Evolutionary conservation across 2,329 filamentous ascomycete species (phyloP).

Genomic region (Claviceps purpurea): DNA sequence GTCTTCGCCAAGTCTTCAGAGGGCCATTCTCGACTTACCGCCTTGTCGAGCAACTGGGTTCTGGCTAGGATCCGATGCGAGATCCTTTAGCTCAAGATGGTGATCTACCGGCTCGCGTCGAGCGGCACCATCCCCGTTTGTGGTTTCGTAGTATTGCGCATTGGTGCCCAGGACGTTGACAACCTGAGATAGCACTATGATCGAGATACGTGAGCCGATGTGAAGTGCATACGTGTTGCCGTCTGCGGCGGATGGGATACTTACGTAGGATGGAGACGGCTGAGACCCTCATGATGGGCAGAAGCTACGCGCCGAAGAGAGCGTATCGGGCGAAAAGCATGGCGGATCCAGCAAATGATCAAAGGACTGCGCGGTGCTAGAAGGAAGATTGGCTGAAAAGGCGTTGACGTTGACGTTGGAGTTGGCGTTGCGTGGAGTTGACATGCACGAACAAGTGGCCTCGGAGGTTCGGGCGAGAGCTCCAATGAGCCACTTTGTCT

Average conservation of each 20-base stretch:
- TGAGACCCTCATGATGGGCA: conserved; percentile 27
- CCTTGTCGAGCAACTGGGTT: conserved; percentile 18
- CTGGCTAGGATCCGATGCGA: conserved; percentile 15
- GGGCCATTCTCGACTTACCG: conserved; percentile 17
- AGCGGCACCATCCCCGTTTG: conserved; percentile 16
- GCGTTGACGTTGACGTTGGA: not conserved
- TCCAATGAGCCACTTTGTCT: conserved; percentile 6
- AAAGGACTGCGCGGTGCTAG: not conserved
- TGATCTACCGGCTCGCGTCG: conserved; percentile 18
- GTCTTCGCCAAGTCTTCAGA: not conserved
- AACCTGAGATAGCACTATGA: conserved; percentile 34
- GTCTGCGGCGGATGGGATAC: conserved; percentile 9
- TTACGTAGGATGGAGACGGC: conserved; percentile 30
- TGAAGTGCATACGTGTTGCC: conserved; percentile 2
- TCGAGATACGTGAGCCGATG: conserved; percentile 12
- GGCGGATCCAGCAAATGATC: conserved; percentile 8
- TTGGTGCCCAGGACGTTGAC: conserved; percentile 23
- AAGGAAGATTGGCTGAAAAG: not conserved
- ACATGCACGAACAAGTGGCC: not conserved
- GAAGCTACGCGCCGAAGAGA: conserved; percentile 19
- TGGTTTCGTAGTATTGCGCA: conserved; percentile 23
- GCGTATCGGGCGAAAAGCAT: conserved; percentile 15
- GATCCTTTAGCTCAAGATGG: conserved; percentile 18
- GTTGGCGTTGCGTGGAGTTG: not conserved
- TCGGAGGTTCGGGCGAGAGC: not conserved